These are phyloP conservation scores for Tuber indicum DNA, from an alignment of 495 filamentous ascomycete genomes.

Conservation along the genomic window DNA sequence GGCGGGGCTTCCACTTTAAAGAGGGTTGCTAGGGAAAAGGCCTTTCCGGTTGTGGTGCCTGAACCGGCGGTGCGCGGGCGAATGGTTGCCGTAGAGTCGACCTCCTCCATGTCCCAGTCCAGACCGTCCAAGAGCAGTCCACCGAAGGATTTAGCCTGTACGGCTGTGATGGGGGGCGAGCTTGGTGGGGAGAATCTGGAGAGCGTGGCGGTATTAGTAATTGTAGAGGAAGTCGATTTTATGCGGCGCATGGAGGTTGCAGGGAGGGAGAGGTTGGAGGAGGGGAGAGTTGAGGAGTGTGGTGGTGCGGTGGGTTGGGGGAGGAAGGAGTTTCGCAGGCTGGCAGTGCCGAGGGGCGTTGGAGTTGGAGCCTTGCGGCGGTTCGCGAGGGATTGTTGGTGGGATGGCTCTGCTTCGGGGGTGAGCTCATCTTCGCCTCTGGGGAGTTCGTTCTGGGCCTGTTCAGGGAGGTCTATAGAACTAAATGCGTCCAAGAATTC, in stretches of 20 bases:
- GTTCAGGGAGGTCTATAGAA: conserved; percentile 29
- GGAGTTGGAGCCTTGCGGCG: conserved; percentile 29
- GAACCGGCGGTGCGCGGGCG: conserved; percentile 24
- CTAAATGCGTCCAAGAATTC: conserved; percentile 37
- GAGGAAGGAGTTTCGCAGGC: conserved; percentile 19
- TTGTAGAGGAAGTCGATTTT: conserved; percentile 19
- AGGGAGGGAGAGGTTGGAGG: conserved; percentile 19
- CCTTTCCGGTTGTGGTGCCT: conserved; percentile 9
- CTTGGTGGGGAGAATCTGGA: not conserved
- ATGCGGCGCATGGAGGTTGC: conserved; percentile 32
- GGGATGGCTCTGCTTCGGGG: not conserved
- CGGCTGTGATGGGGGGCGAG: not conserved
- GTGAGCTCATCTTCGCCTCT: not conserved
- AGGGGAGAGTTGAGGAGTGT: not conserved
- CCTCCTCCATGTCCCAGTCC: conserved; percentile 15
- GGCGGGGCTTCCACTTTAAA: conserved; percentile 26
- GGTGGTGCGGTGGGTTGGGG: not conserved
- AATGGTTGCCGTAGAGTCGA: conserved; percentile 26
- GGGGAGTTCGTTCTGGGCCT: conserved; percentile 9
- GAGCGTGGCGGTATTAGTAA: not conserved
- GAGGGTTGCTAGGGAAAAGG: conserved; percentile 25
- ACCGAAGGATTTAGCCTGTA: not conserved
- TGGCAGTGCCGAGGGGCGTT: conserved; percentile 20
- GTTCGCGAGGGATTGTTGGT: conserved; percentile 25
- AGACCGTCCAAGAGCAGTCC: not conserved